Percentiles rank a stretch among this genome's conserved stretches.
These are phyloP conservation scores for Pezicula radicicola DNA, from an alignment of 2,329 filamentous ascomycete species.

Conservation along the genomic window DNA sequence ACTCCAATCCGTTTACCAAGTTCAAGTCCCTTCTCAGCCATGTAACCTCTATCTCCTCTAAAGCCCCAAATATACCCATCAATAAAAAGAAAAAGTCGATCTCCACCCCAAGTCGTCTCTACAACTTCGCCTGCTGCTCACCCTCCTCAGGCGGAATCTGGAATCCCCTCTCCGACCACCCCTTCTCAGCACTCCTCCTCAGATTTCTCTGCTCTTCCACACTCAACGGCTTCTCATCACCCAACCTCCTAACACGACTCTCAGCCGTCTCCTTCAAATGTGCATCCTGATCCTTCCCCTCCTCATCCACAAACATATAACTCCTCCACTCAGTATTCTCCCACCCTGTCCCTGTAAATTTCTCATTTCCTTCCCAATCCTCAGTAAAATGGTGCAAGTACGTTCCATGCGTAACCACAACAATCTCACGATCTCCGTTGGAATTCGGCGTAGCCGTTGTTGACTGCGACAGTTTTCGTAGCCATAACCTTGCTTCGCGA, in stretches of 20 bases:
- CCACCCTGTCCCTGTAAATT: conserved; percentile 27
- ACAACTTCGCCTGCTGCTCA: conserved; percentile 10
- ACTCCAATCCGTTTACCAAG: no score
- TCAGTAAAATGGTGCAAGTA: conserved; percentile 83
- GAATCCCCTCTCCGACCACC: conserved; percentile 18
- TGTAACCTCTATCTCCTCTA: no score
- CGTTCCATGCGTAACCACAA: conserved; percentile 78
- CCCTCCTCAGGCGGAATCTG: conserved; percentile 4
- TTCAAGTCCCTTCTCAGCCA: no score
- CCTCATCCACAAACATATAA: conserved; percentile 20
- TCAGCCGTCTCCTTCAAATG: conserved; percentile 23
- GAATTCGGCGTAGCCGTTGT: conserved; percentile 7
- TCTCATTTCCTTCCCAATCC: conserved; percentile 62
- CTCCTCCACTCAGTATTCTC: conserved; percentile 25
- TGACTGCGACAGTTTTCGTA: conserved; percentile 40
- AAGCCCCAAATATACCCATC: no score
- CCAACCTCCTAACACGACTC: conserved; percentile 19
- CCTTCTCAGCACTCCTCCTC: conserved; percentile 15
- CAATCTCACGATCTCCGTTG: conserved; percentile 58
- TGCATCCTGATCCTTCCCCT: conserved; percentile 12
- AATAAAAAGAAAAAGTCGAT: no score
- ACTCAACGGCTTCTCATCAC: conserved; percentile 16
- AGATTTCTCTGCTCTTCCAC: conserved; percentile 24
- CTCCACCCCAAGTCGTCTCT: not conserved
- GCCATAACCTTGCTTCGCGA: conserved; percentile 53